Conservation (phyloP, 805 yeast genomes). For the Tetrapisispora arboricola region DNA sequence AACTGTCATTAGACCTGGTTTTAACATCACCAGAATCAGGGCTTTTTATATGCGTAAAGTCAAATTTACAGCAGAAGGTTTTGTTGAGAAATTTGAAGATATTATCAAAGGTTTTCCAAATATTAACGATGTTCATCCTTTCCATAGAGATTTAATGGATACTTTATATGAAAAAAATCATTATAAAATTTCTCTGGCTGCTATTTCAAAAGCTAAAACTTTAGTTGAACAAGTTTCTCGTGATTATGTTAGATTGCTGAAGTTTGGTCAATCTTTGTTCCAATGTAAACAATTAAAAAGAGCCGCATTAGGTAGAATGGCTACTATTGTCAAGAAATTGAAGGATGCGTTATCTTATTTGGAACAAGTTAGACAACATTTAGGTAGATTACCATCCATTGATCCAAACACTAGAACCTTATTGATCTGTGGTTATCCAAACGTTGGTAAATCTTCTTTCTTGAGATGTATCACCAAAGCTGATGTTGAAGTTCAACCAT, state of each 20-base stretch:
- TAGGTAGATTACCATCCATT: constrained; percentile 95
- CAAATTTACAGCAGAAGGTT: constrained; percentile 92
- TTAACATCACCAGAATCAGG: constrained; percentile 90
- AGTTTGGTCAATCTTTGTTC: constrained; percentile 94
- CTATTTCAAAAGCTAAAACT: constrained; percentile 86
- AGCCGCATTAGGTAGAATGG: constrained; percentile 99
- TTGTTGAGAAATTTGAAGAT: constrained; percentile 83
- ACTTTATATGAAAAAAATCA: constrained; percentile 97
- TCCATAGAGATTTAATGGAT: constrained; percentile 96
- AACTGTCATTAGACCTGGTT: constrained; percentile 95
- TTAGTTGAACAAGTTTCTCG: constrained; percentile 92
- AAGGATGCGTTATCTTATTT: constrained; percentile 88
- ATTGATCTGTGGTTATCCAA: constrained; percentile 96
- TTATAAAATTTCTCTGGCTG: constrained; percentile 92
- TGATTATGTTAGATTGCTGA: constrained; percentile 87
- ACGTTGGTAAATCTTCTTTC: constrained; percentile 97
- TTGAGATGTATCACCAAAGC: constrained; percentile 90
- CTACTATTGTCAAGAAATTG: constrained; percentile 88
- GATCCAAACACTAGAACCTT: constrained; percentile 98
- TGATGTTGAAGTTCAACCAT: constrained; percentile 98
- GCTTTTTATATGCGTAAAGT: constrained; percentile 98
- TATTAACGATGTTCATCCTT: constrained; percentile 95
- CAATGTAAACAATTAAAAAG: constrained; percentile 98
- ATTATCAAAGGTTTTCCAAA: constrained; percentile 85
- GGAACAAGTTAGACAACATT: constrained; percentile 98